Evolutionary conservation across 768 basidiomycete species (phyloP).

Genomic region (Tephrocybe sp.): DNA sequence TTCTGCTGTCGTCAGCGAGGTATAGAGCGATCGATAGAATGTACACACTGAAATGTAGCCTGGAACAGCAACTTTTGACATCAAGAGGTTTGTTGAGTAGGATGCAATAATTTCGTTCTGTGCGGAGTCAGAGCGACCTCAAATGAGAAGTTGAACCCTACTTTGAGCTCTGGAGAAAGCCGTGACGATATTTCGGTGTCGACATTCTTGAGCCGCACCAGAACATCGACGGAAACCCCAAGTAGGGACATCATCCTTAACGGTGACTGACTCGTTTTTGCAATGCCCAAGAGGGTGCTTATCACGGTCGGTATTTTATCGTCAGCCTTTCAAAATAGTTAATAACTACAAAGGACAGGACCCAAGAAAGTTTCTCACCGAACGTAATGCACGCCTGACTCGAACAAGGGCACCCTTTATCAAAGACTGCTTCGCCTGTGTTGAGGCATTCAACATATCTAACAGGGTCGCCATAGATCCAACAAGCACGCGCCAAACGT

Average conservation of each 20-base stretch:
- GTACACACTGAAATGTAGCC: slow-evolving; percentile 53
- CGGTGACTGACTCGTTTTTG: slow-evolving; percentile 46
- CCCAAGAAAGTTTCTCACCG: slow-evolving; percentile 35
- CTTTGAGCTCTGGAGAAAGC: slow-evolving; percentile 47
- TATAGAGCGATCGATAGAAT: neutral
- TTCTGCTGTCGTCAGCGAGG: slow-evolving; percentile 28
- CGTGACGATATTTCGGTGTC: slow-evolving; percentile 38
- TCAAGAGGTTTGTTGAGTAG: slow-evolving; percentile 60
- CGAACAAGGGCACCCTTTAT: slow-evolving; percentile 59
- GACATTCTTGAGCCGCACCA: slow-evolving; percentile 61
- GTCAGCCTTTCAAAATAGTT: slow-evolving; percentile 28
- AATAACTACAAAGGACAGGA: neutral
- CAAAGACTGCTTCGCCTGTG: slow-evolving; percentile 54
- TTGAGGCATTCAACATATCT: slow-evolving; percentile 55
- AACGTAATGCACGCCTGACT: slow-evolving; percentile 64
- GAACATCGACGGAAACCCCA: slow-evolving; percentile 68
- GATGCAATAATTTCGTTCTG: slow-evolving; percentile 58
- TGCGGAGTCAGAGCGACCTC: neutral
- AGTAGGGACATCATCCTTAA: slow-evolving; percentile 48
- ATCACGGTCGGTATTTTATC: slow-evolving; percentile 49
- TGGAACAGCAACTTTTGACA: slow-evolving; percentile 63
- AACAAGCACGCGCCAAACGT: slow-evolving; percentile 50
- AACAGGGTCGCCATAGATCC: slow-evolving; percentile 57
- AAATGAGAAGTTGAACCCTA: slow-evolving; percentile 14
- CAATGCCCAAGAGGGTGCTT: slow-evolving; percentile 44